Conservation (phyloP, 2,329 filamentous ascomycete species). For the Anisogramma anomala region DNA sequence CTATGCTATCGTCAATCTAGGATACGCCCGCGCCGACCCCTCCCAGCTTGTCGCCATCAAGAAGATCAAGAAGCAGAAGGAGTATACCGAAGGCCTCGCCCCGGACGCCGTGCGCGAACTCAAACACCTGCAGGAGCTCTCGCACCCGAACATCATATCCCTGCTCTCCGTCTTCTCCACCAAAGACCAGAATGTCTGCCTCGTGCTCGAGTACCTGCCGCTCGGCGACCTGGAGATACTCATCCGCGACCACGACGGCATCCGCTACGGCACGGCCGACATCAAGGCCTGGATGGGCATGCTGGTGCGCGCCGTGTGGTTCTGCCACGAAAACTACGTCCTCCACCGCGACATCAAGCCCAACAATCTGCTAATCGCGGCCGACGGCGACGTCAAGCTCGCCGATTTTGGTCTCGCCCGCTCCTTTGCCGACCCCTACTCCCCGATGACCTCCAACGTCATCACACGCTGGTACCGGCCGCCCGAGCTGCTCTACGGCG, state of each 20-base stretch:
- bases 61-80: conserved; percentile 78
- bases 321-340: conserved; percentile 89
- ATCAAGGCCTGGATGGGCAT: conserved; percentile 99
- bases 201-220: conserved; percentile 88
- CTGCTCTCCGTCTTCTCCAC: conserved; percentile 88
- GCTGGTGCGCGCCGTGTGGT: conserved; percentile 86
- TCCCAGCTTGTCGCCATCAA: conserved; percentile 76
- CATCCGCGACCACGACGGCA: conserved; percentile 67
- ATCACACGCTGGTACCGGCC: conserved; percentile 97
- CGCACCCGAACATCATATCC: conserved; percentile 90
- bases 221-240: conserved; percentile 92
- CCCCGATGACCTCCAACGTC: conserved; percentile 83
- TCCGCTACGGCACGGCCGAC: conserved; percentile 77
- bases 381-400: conserved; percentile 86
- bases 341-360: conserved; percentile 98
- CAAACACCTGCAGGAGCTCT: conserved; percentile 86
- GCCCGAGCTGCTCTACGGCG: conserved; percentile 85
- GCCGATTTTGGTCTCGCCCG: conserved; percentile 95
- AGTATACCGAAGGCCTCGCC: conserved; percentile 82
- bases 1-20: conserved; percentile 90
- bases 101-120: conserved; percentile 94
- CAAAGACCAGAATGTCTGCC: conserved; percentile 90
- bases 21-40: conserved; percentile 64
- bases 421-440: conserved; percentile 77
- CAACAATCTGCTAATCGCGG: conserved; percentile 91